Evolutionary conservation across 768 basidiomycete genomes (phyloP).

Genomic region (Podaxis rugospora): DNA sequence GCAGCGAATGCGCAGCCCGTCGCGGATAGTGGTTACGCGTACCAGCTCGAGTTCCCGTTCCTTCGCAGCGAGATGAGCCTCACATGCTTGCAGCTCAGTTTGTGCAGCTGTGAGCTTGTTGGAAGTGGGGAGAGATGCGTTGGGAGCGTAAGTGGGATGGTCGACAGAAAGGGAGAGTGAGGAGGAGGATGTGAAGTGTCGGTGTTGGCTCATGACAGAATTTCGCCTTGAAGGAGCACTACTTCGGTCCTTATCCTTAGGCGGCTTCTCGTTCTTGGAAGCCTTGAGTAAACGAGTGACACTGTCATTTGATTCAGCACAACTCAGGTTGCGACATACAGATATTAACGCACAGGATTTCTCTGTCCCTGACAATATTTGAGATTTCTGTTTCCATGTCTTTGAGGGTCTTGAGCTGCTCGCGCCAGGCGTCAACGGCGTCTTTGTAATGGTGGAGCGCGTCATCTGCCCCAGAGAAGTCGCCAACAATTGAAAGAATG

Average conservation of each 20-base stretch:
- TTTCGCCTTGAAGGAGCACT: constrained; percentile 32
- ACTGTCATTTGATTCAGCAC: constrained; percentile 28
- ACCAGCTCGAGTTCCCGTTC: constrained; percentile 57
- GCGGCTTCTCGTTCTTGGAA: constrained; percentile 47
- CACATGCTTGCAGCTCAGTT: constrained; percentile 78
- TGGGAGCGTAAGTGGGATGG: constrained; percentile 13
- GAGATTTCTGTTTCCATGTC: constrained; percentile 69
- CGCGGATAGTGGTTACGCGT: constrained; percentile 50
- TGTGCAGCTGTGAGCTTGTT: constrained; percentile 67
- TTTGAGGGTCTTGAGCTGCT: constrained; percentile 55
- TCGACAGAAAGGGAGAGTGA: constrained; percentile 26
- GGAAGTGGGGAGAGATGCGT: constrained; percentile 24
- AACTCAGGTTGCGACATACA: background rate
- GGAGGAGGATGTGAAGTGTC: constrained; percentile 37
- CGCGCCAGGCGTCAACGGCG: constrained; percentile 63
- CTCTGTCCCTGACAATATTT: constrained; percentile 67
- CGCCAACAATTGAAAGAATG: constrained; percentile 52
- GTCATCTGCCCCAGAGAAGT: constrained; percentile 62
- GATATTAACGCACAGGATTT: constrained; percentile 63
- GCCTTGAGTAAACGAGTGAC: constrained; percentile 78
- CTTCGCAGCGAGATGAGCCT: constrained; percentile 64
- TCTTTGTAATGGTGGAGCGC: constrained; percentile 58
- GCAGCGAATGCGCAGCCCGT: constrained; percentile 60
- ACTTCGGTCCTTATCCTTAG: constrained; percentile 16
- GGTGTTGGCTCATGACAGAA: constrained; percentile 29